phyloP scores from a whole-genome alignment of 495 filamentous ascomycete species.

The Lineolata rhizophorae region DNA sequence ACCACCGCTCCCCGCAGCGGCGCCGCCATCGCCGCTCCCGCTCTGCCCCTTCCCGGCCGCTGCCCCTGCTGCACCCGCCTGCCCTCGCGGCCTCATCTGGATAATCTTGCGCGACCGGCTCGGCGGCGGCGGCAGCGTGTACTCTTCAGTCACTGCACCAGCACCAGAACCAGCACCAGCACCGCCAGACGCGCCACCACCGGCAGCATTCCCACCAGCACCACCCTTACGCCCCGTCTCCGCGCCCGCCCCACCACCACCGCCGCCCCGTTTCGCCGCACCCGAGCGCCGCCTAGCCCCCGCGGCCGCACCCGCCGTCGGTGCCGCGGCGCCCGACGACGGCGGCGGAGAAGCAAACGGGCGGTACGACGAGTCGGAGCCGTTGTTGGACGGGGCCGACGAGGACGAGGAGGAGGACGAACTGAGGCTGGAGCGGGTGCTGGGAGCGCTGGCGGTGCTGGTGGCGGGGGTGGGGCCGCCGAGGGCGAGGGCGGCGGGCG shows the following conservation, averaged over 20 bases:
- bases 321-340: not conserved
- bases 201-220: no score
- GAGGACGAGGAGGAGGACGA: not conserved
- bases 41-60: constrained; percentile 8
- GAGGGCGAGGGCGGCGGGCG: not conserved
- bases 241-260: no score
- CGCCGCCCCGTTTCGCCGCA: no score
- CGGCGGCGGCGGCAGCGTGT: constrained; percentile 76
- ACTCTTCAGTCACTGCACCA: no score
- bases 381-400: no score
- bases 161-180: no score
- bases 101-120: constrained; percentile 90
- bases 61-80: constrained; percentile 12
- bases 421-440: not conserved
- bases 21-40: constrained; percentile 16
- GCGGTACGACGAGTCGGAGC: not conserved
- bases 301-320: no score
- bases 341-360: constrained; percentile 1
- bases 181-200: no score
- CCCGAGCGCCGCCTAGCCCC: not conserved
- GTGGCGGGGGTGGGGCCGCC: not conserved
- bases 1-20: constrained; percentile 8
- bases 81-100: constrained; percentile 65
- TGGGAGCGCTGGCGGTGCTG: not conserved
- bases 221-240: no score